These are phyloP conservation scores for Hypoxylon subgilvum DNA, from an alignment of 495 filamentous ascomycete species.

Conservation along the genomic window DNA sequence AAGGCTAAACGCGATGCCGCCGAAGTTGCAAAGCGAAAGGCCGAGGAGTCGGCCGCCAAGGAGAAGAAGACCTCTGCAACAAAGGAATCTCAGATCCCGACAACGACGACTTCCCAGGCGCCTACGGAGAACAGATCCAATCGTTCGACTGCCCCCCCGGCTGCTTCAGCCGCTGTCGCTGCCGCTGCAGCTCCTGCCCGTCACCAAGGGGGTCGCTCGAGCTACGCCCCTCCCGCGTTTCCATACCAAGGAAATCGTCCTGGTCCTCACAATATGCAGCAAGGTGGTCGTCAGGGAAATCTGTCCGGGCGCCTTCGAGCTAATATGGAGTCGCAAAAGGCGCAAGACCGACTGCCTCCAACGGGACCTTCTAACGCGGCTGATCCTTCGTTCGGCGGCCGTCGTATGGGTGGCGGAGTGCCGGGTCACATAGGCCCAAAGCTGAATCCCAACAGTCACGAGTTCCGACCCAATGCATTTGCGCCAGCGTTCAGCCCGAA, in stretches of 20 bases:
- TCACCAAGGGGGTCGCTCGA: conserved; percentile 29
- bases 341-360: conserved; percentile 53
- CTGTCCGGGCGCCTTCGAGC: conserved; percentile 54
- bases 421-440: conserved; percentile 62
- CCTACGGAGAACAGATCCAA: conserved; percentile 37
- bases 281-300: conserved; percentile 41
- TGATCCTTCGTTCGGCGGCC: conserved; percentile 53
- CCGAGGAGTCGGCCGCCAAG: conserved; percentile 43
- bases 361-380: conserved; percentile 59
- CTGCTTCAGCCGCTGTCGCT: conserved; percentile 42
- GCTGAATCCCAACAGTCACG: conserved; percentile 81
- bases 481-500: conserved; percentile 80
- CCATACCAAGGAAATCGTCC: conserved; percentile 44
- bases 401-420: conserved; percentile 54
- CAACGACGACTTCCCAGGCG: conserved; percentile 32
- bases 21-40: conserved; percentile 57
- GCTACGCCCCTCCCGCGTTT: conserved; percentile 30
- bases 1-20: conserved; percentile 74
- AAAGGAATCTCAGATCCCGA: conserved; percentile 47
- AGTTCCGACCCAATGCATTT: conserved; percentile 82
- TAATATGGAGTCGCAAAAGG: conserved; percentile 53
- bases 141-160: conserved; percentile 37
- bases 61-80: conserved; percentile 48
- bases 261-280: conserved; percentile 45
- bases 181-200: conserved; percentile 44